Evolutionary conservation across 176 grass and related monocot species (phyloP).

Genomic region (Neostapfia colusana): DNA sequence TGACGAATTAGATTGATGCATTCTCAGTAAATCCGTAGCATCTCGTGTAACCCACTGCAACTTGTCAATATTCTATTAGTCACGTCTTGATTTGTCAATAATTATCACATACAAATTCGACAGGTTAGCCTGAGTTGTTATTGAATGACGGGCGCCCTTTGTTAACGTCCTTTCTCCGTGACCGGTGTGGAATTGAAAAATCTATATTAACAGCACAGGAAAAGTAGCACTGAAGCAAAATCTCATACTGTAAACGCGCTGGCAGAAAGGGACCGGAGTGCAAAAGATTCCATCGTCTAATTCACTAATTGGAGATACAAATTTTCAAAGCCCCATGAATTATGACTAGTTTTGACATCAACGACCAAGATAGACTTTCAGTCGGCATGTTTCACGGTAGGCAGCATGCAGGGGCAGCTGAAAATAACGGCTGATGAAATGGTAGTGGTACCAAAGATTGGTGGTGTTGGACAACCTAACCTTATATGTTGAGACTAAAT

Average conservation of each 20-base stretch:
- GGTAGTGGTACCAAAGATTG: too few relatives aligned
- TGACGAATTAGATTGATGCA: neutral
- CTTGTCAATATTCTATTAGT: neutral
- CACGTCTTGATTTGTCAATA: neutral
- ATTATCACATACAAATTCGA: neutral
- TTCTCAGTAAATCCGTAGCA: neutral
- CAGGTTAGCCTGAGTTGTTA: conserved; percentile 11
- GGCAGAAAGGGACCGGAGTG: conserved; percentile 36
- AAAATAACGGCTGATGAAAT: conserved; percentile 7
- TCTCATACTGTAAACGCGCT: conserved; percentile 31
- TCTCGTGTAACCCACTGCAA: neutral
- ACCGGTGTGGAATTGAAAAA: conserved; percentile 18
- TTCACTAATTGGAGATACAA: neutral
- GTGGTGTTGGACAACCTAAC: too few relatives aligned
- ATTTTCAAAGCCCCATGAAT: conserved; percentile 20
- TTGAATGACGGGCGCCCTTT: conserved; percentile 8
- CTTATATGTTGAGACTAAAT: too few relatives aligned
- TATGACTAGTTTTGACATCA: conserved; percentile 44
- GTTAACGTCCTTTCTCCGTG: conserved; percentile 26
- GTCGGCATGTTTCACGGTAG: conserved; percentile 42
- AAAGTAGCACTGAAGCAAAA: conserved; percentile 35
- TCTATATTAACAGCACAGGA: neutral
- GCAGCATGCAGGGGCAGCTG: neutral
- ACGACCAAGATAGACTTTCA: conserved; percentile 9
- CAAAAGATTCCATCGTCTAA: conserved; percentile 15